Evolutionary conservation across 169 alveolate genomes (phyloP).

Genomic region (Plasmodium falciparum): DNA sequence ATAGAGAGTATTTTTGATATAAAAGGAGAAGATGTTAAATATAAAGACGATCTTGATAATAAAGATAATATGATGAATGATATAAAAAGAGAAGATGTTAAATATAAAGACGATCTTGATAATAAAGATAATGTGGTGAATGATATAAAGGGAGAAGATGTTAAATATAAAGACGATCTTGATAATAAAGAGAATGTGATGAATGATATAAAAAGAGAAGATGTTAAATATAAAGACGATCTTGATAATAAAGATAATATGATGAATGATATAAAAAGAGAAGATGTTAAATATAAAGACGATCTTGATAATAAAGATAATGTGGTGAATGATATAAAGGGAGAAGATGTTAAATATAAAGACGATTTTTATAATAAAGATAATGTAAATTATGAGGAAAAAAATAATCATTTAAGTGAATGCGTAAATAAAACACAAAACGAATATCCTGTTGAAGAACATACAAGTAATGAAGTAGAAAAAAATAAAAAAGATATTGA

Average conservation of each 20-base stretch:
- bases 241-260: not conserved
- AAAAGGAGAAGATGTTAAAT: not conserved
- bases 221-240: not conserved
- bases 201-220: not conserved
- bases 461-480: slow-evolving; percentile 1
- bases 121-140: not conserved
- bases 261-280: not conserved
- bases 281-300: too few relatives aligned
- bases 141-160: not conserved
- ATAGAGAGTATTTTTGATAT: slow-evolving; percentile 53
- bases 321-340: not conserved
- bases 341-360: not conserved
- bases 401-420: not conserved
- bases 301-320: not conserved
- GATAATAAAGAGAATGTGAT: not conserved
- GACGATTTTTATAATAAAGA: not conserved
- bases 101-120: not conserved
- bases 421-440: not conserved
- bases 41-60: too few relatives aligned
- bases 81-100: too few relatives aligned
- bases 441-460: not conserved
- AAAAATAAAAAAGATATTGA: not conserved
- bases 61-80: too few relatives aligned
- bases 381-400: not conserved
- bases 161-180: not conserved